Evolutionary conservation across 2,329 filamentous ascomycete genomes (phyloP).

Genomic region (Paramyrothecium roridum): DNA sequence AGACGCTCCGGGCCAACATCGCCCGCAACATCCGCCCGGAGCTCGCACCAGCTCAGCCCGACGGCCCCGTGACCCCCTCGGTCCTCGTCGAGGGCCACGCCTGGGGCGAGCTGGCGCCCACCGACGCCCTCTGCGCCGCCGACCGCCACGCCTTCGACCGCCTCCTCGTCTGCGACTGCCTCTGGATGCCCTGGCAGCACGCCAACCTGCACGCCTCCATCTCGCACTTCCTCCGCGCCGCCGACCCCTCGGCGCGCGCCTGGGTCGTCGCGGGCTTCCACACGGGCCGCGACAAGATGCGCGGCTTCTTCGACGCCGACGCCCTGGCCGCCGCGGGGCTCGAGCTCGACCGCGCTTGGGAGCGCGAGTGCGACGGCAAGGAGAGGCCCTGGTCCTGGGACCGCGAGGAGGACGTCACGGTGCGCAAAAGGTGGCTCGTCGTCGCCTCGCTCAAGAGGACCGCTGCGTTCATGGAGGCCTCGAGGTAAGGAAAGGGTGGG

Average conservation of each 20-base stretch:
- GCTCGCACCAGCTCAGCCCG: constrained; percentile 24
- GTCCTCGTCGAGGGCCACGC: constrained; percentile 56
- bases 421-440: constrained; percentile 69
- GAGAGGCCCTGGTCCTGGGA: constrained; percentile 61
- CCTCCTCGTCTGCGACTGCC: constrained; percentile 68
- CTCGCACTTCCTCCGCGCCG: constrained; percentile 53
- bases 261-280: constrained; percentile 74
- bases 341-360: constrained; percentile 63
- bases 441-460: constrained; percentile 49
- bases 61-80: not conserved
- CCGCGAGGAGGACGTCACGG: constrained; percentile 60
- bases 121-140: constrained; percentile 23
- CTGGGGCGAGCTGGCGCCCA: constrained; percentile 54
- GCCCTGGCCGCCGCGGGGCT: constrained; percentile 47
- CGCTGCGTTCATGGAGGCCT: not conserved
- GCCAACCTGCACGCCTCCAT: constrained; percentile 62
- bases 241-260: constrained; percentile 41
- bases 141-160: constrained; percentile 48
- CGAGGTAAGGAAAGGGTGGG: no score
- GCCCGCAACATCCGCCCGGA: constrained; percentile 41
- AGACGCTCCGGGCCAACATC: constrained; percentile 57
- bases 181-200: constrained; percentile 75
- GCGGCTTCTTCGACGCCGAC: constrained; percentile 56
- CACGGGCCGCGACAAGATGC: constrained; percentile 64
- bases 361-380: constrained; percentile 63